Percentiles rank a stretch among this genome's conserved stretches.
Conservation (phyloP, 2,329 filamentous ascomycete genomes). For the Penicillium sp. region DNA sequence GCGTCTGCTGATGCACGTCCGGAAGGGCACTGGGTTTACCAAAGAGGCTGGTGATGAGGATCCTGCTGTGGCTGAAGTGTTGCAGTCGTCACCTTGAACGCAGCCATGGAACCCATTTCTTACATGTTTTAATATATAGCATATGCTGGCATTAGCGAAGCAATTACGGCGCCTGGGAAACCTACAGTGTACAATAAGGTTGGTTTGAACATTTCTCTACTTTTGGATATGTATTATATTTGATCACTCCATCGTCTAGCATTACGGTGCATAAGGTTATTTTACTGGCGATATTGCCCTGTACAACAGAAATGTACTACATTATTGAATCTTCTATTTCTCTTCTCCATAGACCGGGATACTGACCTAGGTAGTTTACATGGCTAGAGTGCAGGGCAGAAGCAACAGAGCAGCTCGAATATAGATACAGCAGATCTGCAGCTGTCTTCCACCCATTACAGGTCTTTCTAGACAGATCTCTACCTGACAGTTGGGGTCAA, state of each 20-base stretch:
- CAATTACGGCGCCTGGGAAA: slow-evolving; percentile 11
- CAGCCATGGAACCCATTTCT: neutral
- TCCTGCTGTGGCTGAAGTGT: slow-evolving; percentile 9
- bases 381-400: no score
- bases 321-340: neutral
- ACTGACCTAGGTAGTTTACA: no score
- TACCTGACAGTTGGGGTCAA: no score
- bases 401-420: no score
- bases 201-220: neutral
- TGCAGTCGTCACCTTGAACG: slow-evolving; percentile 18
- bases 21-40: slow-evolving; percentile 25
- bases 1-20: slow-evolving; percentile 44
- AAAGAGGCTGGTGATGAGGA: slow-evolving; percentile 12
- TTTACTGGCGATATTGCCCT: neutral
- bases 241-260: neutral
- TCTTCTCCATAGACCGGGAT: no score
- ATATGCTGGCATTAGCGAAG: slow-evolving; percentile 20
- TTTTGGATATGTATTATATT: neutral
- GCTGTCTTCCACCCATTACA: no score
- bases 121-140: slow-evolving; percentile 5
- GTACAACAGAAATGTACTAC: neutral
- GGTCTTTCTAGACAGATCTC: no score
- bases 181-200: slow-evolving; percentile 7
- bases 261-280: neutral
- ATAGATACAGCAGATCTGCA: no score